A percentile compares a stretch with the other conserved stretches of the same genome.
Evolutionary conservation across 2,329 filamentous ascomycete species (phyloP).

Genomic region (Amphichorda felina): DNA sequence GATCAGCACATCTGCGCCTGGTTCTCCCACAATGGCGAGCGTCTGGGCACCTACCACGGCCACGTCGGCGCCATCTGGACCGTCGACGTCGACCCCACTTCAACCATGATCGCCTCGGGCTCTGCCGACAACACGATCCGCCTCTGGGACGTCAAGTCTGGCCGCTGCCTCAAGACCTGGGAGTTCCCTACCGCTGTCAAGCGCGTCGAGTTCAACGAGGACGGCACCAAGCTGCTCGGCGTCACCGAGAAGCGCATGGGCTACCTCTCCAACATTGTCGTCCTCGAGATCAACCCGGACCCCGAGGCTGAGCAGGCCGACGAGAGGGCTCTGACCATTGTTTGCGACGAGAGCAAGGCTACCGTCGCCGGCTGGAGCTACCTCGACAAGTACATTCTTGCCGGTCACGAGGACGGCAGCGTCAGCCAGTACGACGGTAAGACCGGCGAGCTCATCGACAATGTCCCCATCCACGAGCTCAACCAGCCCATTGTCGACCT

Average conservation of each 20-base stretch:
- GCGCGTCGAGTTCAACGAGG: conserved; percentile 93
- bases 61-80: conserved; percentile 99
- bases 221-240: conserved; percentile 79
- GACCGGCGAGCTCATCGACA: conserved; percentile 73
- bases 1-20: conserved; percentile 95
- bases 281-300: conserved; percentile 80
- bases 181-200: conserved; percentile 96
- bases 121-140: conserved; percentile 97
- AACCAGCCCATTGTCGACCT: conserved; percentile 79
- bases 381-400: conserved; percentile 89
- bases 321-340: conserved; percentile 75
- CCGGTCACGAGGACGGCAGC: conserved; percentile 91
- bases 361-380: conserved; percentile 97
- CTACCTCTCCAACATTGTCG: conserved; percentile 85
- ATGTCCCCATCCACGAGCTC: conserved; percentile 75
- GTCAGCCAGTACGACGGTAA: conserved; percentile 88
- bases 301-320: conserved; percentile 72
- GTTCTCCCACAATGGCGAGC: conserved; percentile 96
- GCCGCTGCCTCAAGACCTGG: conserved; percentile 92
- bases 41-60: conserved; percentile 90
- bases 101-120: conserved; percentile 83
- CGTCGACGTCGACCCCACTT: conserved; percentile 83
- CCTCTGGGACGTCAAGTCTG: conserved; percentile 91
- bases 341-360: conserved; percentile 91
- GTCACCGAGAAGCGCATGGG: conserved; percentile 99